phyloP scores from a whole-genome alignment of 192 early-diverging fungal genomes.

The Spinellus fusiger region DNA sequence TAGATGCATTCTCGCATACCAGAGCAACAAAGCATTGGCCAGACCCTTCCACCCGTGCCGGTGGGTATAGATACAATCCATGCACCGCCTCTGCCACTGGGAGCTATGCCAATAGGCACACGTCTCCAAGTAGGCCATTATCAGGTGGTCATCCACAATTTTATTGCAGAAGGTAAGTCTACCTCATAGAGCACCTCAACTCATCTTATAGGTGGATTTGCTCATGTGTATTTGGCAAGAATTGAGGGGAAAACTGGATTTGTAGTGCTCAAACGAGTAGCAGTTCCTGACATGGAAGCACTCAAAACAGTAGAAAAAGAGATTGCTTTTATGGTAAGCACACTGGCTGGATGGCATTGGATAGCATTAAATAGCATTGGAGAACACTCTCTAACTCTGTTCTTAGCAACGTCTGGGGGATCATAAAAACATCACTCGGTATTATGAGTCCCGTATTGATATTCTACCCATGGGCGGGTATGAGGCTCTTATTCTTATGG shows the following conservation, averaged over 20 bases:
- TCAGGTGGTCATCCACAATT: conserved; percentile 63
- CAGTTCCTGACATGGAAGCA: conserved; percentile 60
- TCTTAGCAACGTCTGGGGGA: conserved; percentile 58
- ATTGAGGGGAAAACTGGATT: conserved; percentile 42
- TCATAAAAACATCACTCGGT: conserved; percentile 79
- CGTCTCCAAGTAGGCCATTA: conserved; percentile 47
- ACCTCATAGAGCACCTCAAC: background rate
- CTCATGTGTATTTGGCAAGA: conserved; percentile 82
- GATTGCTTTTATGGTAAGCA: conserved; percentile 67
- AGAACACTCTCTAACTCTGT: background rate
- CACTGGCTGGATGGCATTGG: background rate
- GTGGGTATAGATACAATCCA: conserved; percentile 21
- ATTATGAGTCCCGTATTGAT: conserved; percentile 65
- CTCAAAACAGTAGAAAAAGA: conserved; percentile 64
- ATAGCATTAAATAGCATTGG: background rate
- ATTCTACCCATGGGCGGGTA: conserved; percentile 55
- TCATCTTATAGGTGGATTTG: conserved; percentile 66
- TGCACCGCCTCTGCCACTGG: conserved; percentile 32
- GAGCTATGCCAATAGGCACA: conserved; percentile 62
- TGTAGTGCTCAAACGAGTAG: conserved; percentile 79
- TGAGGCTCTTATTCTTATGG: conserved; percentile 86
- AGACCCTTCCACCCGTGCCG: conserved; percentile 26
- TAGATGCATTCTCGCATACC: conserved; percentile 30
- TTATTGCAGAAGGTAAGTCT: conserved; percentile 65
- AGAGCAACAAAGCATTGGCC: conserved; percentile 30